Conservation (phyloP, 306 rosid genomes). For the Benincasa hispida region DNA sequence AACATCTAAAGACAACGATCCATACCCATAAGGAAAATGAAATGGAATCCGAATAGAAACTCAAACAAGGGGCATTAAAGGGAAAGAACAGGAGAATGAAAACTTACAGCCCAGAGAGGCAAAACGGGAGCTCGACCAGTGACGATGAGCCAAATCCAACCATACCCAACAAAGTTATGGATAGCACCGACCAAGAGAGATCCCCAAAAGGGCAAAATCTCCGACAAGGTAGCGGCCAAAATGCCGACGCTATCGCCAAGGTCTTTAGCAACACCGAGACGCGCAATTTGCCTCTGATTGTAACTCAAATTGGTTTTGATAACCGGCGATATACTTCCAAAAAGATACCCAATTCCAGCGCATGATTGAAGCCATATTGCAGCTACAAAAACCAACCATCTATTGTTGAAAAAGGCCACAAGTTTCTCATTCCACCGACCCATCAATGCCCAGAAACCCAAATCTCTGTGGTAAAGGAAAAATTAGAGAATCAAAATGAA, state of each 20-base stretch:
- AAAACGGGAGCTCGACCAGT: constrained; percentile 36
- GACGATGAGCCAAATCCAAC: constrained; percentile 74
- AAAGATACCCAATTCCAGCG: constrained; percentile 80
- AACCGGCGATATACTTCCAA: constrained; percentile 78
- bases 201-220: constrained; percentile 66
- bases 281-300: constrained; percentile 59
- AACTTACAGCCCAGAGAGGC: constrained; percentile 84
- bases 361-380: constrained; percentile 98
- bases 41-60: neutral
- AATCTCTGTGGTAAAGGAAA: neutral
- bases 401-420: constrained; percentile 26
- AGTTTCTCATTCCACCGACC: constrained; percentile 32
- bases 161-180: constrained; percentile 65
- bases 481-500: neutral
- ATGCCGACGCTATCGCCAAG: constrained; percentile 78
- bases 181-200: constrained; percentile 57
- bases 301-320: constrained; percentile 55
- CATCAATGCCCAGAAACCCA: constrained; percentile 16
- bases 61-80: neutral
- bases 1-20: neutral
- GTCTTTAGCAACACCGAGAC: constrained; percentile 81
- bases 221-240: constrained; percentile 62
- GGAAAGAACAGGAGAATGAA: neutral
- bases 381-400: constrained; percentile 88
- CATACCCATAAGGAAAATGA: neutral